Percentiles rank a stretch among this genome's conserved stretches.
Conservation (phyloP, 306 rosid species). For the Sophora flavescens region DNA sequence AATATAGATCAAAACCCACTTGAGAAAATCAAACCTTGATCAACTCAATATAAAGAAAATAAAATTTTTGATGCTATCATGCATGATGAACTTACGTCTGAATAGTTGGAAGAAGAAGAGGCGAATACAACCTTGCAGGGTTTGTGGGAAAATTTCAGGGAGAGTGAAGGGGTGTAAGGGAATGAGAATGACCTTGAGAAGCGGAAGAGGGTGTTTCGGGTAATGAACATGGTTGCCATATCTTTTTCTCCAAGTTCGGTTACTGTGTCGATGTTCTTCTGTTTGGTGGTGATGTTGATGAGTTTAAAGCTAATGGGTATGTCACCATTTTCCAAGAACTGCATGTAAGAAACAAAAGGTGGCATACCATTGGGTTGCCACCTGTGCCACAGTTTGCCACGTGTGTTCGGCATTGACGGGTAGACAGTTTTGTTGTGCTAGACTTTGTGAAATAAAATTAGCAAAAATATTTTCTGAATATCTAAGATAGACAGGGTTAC, state of each 20-base stretch:
- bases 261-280: not conserved
- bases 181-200: conserved; percentile 57
- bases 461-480: too few species aligned
- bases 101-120: conserved; percentile 58
- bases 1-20: not conserved
- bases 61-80: too few species aligned
- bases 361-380: conserved; percentile 30
- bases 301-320: conserved; percentile 26
- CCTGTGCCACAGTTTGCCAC: not conserved
- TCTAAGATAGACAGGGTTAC: too few species aligned
- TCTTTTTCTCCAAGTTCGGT: conserved; percentile 3
- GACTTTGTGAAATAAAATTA: not conserved
- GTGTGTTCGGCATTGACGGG: not conserved
- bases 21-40: not conserved
- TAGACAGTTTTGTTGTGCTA: not conserved
- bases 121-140: conserved; percentile 62
- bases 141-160: conserved; percentile 47
- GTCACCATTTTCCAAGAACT: not conserved
- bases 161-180: conserved; percentile 48
- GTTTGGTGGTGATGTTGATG: not conserved
- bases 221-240: conserved; percentile 61
- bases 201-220: conserved; percentile 57
- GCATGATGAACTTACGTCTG: conserved; percentile 47
- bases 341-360: conserved; percentile 27
- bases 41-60: not conserved